Base-by-base conservation (phyloP, 805 yeast genomes). In the Candida palmyrensis region DNA sequence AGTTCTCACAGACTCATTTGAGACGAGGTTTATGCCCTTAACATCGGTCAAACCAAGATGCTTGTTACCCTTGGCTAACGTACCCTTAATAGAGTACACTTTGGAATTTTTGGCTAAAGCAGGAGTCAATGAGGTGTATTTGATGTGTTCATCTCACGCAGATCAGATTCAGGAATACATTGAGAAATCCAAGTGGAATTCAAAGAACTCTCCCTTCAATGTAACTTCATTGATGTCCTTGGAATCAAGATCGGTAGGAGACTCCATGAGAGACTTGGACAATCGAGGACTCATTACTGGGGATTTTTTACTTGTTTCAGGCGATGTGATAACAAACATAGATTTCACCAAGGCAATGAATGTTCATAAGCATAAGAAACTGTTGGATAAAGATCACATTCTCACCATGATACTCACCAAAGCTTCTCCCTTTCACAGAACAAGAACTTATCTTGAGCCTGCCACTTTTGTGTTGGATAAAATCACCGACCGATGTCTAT, bases 221-320 rank as follows among this genome's bases (percentile, higher is more conserved):
- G 73, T 92, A 28, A 75, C 77, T 30, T 82, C 95, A 3, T 75
- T 90, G 33, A 73, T 84, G 69, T 77, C 94, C 16, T 76, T 87
- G 30, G 96, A 90, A 55, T 79, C 92, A 8, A 66, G 89, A 56
- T 84, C 95, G 18, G 95, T 90, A 8, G 98, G 98, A 44, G 98
- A 92, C 61, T 94, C 95, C 14, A 85, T 92, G 95, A 74, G 98
- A 55, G 97, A 90, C 52, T 65, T 92, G 38, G 98, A 92, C 56
- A 80, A 85, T 40, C 71, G 95, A 47, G 96, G 96, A 5, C 64
- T 90, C 37, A 85, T 92, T 32, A 77, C 84, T 1, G 89, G 94
- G 10, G 98, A 92, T 57, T 92, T 92, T 49, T 63, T 92, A 36
- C 68, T 92, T 23, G 84, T 92, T 20, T 78, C 94, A 6, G 98